Conservation (phyloP, 768 basidiomycete genomes). For the Pluteus cervinus region DNA sequence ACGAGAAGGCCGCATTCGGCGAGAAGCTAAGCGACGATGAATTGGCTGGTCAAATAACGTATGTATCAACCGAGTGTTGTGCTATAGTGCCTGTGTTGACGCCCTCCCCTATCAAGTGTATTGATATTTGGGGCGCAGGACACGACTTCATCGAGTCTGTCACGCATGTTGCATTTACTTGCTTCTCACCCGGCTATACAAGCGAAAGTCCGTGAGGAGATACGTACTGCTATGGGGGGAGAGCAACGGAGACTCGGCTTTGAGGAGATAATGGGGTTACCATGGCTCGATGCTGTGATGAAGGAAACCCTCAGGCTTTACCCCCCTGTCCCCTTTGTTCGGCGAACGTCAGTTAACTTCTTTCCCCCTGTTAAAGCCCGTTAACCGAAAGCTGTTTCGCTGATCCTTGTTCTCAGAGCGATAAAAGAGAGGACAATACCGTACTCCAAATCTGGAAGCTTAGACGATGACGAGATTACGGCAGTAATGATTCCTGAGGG, state of each 20-base stretch:
- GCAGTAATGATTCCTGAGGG: constrained; percentile 37
- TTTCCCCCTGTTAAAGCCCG: neutral
- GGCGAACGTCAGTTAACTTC: constrained; percentile 30
- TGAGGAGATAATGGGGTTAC: constrained; percentile 30
- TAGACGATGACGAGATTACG: constrained; percentile 18
- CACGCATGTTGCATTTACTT: constrained; percentile 34
- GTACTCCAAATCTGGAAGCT: constrained; percentile 19
- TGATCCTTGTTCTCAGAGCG: constrained; percentile 21
- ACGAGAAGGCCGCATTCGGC: constrained; percentile 23
- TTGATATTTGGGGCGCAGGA: constrained; percentile 47
- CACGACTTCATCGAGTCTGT: constrained; percentile 40
- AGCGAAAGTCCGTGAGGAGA: constrained; percentile 28
- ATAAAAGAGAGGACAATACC: constrained; percentile 38
- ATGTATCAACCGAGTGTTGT: constrained; percentile 9
- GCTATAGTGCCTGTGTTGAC: too few relatives aligned
- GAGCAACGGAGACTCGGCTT: constrained; percentile 18
- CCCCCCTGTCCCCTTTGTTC: constrained; percentile 41
- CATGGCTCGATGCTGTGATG: constrained; percentile 39
- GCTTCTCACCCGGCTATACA: constrained; percentile 33
- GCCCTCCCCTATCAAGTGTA: too few relatives aligned
- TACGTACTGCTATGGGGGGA: constrained; percentile 19
- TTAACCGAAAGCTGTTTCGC: constrained; percentile 2
- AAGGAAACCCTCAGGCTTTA: constrained; percentile 44
- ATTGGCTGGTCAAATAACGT: constrained; percentile 46
- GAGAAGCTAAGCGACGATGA: constrained; percentile 38